A percentile compares a stretch with the other conserved stretches of the same genome.
Conservation (phyloP, 176 grass and related monocot genomes). For the Triticum urartu region DNA sequence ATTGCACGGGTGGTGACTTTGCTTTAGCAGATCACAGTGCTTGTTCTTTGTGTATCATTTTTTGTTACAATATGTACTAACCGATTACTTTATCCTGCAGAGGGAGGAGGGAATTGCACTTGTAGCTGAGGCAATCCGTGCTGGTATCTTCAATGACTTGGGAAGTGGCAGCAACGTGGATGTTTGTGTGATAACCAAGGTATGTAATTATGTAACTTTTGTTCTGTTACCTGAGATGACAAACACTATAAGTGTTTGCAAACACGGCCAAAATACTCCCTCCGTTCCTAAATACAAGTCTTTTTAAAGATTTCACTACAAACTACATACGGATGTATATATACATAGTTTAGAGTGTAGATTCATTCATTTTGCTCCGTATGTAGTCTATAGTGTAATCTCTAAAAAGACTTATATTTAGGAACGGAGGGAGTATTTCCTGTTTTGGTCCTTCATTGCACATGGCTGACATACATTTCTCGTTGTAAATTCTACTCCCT, state of each 20-base stretch:
- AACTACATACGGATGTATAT: too few relatives aligned
- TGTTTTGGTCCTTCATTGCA: background rate
- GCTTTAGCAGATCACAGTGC: background rate
- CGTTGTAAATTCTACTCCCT: background rate
- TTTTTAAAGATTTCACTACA: too few relatives aligned
- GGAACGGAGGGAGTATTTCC: too few relatives aligned
- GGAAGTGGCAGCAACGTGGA: slow-evolving; percentile 98
- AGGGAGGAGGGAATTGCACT: slow-evolving; percentile 86
- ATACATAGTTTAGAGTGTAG: too few relatives aligned
- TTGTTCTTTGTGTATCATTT: slow-evolving; percentile 1
- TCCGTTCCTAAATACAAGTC: too few relatives aligned
- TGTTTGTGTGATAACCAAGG: slow-evolving; percentile 97
- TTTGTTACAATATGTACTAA: background rate
- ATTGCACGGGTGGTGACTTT: background rate
- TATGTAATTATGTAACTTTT: slow-evolving; percentile 20
- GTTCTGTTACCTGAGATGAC: slow-evolving; percentile 4
- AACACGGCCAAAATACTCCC: background rate
- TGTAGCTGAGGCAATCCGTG: slow-evolving; percentile 68
- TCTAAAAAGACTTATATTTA: too few relatives aligned
- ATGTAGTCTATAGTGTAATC: too few relatives aligned
- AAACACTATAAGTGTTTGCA: slow-evolving; percentile 1
- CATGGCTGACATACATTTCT: background rate
- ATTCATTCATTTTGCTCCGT: too few relatives aligned
- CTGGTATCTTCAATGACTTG: slow-evolving; percentile 94
- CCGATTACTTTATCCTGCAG: slow-evolving; percentile 34